Conservation (phyloP, 2,329 filamentous ascomycete species). For the Fusarium equiseti region DNA sequence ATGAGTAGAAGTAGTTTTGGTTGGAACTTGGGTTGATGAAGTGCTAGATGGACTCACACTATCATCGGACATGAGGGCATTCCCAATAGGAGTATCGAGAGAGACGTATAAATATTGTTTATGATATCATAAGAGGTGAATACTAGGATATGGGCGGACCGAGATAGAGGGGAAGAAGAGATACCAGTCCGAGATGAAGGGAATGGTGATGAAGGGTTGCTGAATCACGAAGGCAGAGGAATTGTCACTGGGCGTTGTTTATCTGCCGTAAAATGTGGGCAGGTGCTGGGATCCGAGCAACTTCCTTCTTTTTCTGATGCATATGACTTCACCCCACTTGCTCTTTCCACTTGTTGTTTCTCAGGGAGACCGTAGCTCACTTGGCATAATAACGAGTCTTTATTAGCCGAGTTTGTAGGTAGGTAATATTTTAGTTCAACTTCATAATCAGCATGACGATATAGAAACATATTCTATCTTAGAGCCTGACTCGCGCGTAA, state of each 20-base stretch:
- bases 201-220: slow-evolving; percentile 15
- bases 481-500: slow-evolving; percentile 19
- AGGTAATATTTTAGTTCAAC: slow-evolving; percentile 5
- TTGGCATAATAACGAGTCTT: neutral
- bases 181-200: neutral
- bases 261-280: neutral
- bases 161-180: slow-evolving; percentile 2
- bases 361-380: neutral
- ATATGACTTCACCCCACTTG: neutral
- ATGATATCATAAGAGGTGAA: slow-evolving; percentile 1
- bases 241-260: neutral
- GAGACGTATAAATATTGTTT: slow-evolving; percentile 7
- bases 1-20: neutral
- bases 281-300: neutral
- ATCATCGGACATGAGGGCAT: slow-evolving; percentile 29
- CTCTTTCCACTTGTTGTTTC: neutral
- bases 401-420: too few species aligned
- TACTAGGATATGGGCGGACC: slow-evolving; percentile 16
- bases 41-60: slow-evolving; percentile 7
- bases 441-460: slow-evolving; percentile 6
- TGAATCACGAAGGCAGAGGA: neutral
- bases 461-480: neutral
- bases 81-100: slow-evolving; percentile 5
- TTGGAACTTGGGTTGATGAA: slow-evolving; percentile 7
- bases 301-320: neutral